phyloP scores from a whole-genome alignment of 306 rosid genomes.

The Cicer arietinum region DNA sequence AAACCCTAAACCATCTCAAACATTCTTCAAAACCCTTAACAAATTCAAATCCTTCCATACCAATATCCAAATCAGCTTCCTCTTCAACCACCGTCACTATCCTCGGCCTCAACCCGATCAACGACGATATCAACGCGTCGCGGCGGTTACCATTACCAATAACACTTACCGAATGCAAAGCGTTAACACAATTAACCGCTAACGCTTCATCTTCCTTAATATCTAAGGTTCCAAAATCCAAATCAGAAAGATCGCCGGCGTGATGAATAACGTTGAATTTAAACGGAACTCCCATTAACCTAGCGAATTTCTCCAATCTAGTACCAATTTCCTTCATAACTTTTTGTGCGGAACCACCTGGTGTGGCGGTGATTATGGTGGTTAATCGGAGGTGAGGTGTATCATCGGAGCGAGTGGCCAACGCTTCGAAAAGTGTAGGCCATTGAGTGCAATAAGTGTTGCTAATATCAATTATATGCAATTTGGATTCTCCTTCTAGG shows the following conservation, averaged over 20 bases:
- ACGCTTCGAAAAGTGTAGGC: constrained; percentile 90
- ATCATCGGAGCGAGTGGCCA: constrained; percentile 80
- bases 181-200: constrained; percentile 75
- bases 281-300: constrained; percentile 97
- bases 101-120: constrained; percentile 68
- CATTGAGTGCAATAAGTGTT: constrained; percentile 95
- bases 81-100: constrained; percentile 84
- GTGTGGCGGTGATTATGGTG: constrained; percentile 55
- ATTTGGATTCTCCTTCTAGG: constrained; percentile 72
- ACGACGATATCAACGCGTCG: constrained; percentile 52
- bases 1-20: constrained; percentile 94
- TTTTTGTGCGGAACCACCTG: constrained; percentile 47
- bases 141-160: constrained; percentile 55
- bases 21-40: constrained; percentile 78
- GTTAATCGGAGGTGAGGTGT: constrained; percentile 83
- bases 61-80: constrained; percentile 81
- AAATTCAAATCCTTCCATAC: constrained; percentile 77
- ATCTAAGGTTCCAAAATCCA: constrained; percentile 57
- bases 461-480: constrained; percentile 84
- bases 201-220: constrained; percentile 75
- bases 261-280: constrained; percentile 77
- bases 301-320: constrained; percentile 88
- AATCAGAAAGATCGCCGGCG: constrained; percentile 66
- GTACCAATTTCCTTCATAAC: constrained; percentile 82
- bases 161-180: constrained; percentile 65